Base-by-base conservation (phyloP, 2,329 filamentous ascomycete species). In the Shiraia sp. region DNA sequence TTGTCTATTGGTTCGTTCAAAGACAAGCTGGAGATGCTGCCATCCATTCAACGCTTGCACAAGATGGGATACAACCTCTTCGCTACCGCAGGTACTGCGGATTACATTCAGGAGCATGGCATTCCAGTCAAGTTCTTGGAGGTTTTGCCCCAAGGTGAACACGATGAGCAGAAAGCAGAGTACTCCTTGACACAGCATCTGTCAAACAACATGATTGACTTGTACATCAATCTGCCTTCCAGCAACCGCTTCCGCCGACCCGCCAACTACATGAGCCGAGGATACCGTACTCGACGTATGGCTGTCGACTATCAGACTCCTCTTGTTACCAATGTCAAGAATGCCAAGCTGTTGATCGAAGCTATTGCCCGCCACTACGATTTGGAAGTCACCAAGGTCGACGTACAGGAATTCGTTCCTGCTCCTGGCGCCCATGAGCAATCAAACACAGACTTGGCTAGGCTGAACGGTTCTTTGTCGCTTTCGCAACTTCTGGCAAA, bases 141-240 rank as follows among this genome's bases (percentile, higher is more conserved):
- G 71, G 85, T 91, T 23, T 82, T 99, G 10, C 45, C 62, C 3
- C 57, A 51, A 22, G 63, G 57, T 12, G 83, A 86, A 43, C 80
- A 86, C 50, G 83, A 90, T 51, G 86, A 90, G 49, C 89, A 95
- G 69, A 91, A 92, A 71, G 89, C 90, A 0, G 93, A 99, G 73
- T 99, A 95, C 75, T 99, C 93, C 7, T 80, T 99, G 49, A 96
- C 90, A 1, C 90, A 97, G 74, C 92, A 96, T 75, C 76, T 99
- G 72, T 88, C 92, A 44, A 97, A 96, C 76, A 97, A 97, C 75
- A 85, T 93, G 71, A 99, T 99, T 61, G 92, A 97, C 70, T 76
- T 99, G 47, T 99, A 99, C 77, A 96, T 99, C 83, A 99, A 99
- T 72, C 73, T 99, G 72, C 93, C 93, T n/a, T 97, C 93, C 10